Conservation (phyloP, 2,329 filamentous ascomycete genomes). For the Coleophoma cylindrospora region DNA sequence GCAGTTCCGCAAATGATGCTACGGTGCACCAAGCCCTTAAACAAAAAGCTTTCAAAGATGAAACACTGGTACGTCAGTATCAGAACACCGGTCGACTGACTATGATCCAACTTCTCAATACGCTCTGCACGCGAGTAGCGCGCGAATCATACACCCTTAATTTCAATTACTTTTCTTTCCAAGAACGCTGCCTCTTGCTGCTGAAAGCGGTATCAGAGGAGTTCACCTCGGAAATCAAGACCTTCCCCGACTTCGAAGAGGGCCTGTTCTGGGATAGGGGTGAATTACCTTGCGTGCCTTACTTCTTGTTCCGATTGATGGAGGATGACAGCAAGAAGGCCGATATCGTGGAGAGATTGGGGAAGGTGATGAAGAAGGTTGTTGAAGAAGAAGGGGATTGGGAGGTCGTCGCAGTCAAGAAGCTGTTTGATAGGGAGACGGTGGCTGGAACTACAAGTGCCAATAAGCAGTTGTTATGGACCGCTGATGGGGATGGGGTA, state of each 20-base stretch:
- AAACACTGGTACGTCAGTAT: slow-evolving; percentile 5
- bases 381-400: neutral
- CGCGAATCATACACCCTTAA: slow-evolving; percentile 9
- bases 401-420: neutral
- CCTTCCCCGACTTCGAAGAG: neutral
- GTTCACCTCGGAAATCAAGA: slow-evolving; percentile 5
- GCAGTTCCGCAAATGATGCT: neutral
- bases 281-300: neutral
- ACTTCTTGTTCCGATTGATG: neutral
- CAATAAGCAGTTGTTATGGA: neutral
- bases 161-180: slow-evolving; percentile 11
- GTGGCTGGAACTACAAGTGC: neutral
- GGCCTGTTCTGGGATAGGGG: neutral
- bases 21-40: neutral
- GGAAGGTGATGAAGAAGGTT: neutral
- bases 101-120: slow-evolving; percentile 7
- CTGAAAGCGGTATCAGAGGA: slow-evolving; percentile 3
- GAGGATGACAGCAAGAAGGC: neutral
- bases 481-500: neutral
- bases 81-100: slow-evolving; percentile 4
- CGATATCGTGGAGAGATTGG: neutral
- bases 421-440: neutral
- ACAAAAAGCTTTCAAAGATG: neutral
- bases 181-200: slow-evolving; percentile 2
- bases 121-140: slow-evolving; percentile 3